phyloP scores from a whole-genome alignment of 176 grass and related monocot species.

The Pontederia paniculata region DNA sequence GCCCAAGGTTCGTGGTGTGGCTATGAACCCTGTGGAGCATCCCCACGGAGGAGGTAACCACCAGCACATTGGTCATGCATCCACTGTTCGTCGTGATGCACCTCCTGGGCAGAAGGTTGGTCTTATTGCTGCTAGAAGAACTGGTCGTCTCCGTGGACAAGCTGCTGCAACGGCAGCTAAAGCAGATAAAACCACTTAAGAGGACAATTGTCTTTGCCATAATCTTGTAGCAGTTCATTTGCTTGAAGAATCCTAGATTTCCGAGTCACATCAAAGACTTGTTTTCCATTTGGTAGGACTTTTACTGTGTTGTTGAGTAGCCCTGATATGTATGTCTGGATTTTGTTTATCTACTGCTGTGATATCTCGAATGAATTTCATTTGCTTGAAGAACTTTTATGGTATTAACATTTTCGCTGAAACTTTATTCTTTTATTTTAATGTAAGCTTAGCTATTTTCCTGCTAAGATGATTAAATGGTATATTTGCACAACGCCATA shows the following conservation, averaged over 20 bases:
- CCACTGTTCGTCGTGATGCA: conserved; percentile 4
- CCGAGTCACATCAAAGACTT: background rate
- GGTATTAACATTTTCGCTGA: no score
- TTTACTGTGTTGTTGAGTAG: no score
- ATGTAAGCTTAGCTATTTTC: no score
- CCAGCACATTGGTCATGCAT: conserved; percentile 4
- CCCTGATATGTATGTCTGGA: no score
- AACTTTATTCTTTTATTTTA: no score
- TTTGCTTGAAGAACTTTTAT: no score
- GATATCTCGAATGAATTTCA: no score
- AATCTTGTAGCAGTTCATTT: background rate
- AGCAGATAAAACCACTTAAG: conserved; percentile 1
- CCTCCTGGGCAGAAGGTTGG: conserved; percentile 8
- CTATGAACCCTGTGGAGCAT: conserved; percentile 17
- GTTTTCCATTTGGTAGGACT: no score
- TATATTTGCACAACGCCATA: no score
- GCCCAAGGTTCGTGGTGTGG: conserved; percentile 16
- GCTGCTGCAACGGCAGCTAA: conserved; percentile 11
- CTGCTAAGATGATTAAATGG: no score
- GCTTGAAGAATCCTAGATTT: background rate
- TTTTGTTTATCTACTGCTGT: no score
- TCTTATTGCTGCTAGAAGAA: conserved; percentile 16
- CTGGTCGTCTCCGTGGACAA: conserved; percentile 9
- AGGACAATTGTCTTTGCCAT: background rate
- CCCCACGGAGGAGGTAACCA: conserved; percentile 12